These are phyloP conservation scores for Raffaelea ambrosiae DNA, from an alignment of 2,329 filamentous ascomycete species.

Conservation along the genomic window DNA sequence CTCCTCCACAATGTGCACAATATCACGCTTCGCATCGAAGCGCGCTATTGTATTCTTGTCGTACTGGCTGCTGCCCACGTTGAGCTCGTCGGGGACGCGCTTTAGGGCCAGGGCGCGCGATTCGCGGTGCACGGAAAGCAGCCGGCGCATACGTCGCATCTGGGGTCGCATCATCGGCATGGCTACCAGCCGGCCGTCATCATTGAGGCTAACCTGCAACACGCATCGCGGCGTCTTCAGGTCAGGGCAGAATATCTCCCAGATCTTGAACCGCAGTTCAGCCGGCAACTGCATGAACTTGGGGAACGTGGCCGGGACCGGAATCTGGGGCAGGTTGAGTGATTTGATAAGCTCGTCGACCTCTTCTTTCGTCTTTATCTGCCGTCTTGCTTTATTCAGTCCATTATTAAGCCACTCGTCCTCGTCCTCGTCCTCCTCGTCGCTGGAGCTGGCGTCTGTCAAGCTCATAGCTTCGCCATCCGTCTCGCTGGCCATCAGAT, in stretches of 20 bases:
- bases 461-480: no score
- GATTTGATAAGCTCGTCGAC: no score
- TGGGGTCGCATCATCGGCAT: not conserved
- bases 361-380: not conserved
- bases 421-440: not conserved
- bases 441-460: no score
- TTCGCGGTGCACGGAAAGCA: conserved; percentile 11
- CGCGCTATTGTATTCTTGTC: conserved; percentile 4
- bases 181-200: not conserved
- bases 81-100: conserved; percentile 11
- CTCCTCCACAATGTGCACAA: conserved; percentile 9
- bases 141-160: not conserved
- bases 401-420: not conserved
- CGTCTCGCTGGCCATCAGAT: no score
- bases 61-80: not conserved
- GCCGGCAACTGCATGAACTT: conserved; percentile 9
- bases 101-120: conserved; percentile 8
- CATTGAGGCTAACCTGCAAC: not conserved
- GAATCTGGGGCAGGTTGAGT: no score
- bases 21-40: conserved; percentile 9
- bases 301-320: conserved; percentile 3
- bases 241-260: conserved; percentile 10
- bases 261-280: conserved; percentile 12
- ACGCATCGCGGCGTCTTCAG: conserved; percentile 3
- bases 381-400: not conserved